These are phyloP conservation scores for Cairneyella variabilis DNA, from an alignment of 495 filamentous ascomycete genomes.

Conservation along the genomic window DNA sequence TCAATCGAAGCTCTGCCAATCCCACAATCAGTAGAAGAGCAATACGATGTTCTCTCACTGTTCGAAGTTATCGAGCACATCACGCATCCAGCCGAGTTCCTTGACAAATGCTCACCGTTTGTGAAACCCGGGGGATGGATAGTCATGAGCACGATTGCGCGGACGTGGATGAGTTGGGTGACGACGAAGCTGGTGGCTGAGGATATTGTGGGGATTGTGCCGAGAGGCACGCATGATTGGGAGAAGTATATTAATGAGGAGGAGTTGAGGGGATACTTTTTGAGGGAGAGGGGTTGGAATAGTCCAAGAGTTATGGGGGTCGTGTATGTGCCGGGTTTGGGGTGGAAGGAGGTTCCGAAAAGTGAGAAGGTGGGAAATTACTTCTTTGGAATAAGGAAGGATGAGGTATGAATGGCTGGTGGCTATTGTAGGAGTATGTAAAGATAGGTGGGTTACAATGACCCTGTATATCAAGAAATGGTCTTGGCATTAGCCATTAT, in stretches of 20 bases:
- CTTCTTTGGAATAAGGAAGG: constrained; percentile 83
- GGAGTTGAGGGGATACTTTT: constrained; percentile 65
- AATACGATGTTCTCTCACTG: constrained; percentile 73
- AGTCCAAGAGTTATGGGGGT: constrained; percentile 69
- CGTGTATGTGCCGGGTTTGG: constrained; percentile 83
- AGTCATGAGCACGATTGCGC: constrained; percentile 82
- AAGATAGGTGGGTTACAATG: too few species aligned
- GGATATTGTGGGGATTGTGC: constrained; percentile 82
- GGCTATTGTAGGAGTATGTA: too few species aligned
- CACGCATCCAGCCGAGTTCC: constrained; percentile 63
- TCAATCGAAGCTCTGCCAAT: constrained; percentile 64
- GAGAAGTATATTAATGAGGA: constrained; percentile 85
- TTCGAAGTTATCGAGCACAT: constrained; percentile 98
- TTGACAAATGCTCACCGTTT: constrained; percentile 61
- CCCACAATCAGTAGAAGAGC: constrained; percentile 34
- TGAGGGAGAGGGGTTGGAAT: constrained; percentile 47
- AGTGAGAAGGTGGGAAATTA: constrained; percentile 93
- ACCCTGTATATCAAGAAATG: too few species aligned
- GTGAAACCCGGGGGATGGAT: constrained; percentile 92
- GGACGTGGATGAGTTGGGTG: constrained; percentile 81
- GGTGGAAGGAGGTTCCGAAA: constrained; percentile 81
- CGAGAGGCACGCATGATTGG: constrained; percentile 93
- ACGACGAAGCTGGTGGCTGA: constrained; percentile 92
- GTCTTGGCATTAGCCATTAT: too few species aligned
- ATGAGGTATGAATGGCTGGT: constrained; percentile 9